Evolutionary conservation across 2,329 filamentous ascomycete species (phyloP), one percentile per base, ranked within the genome.

Genomic region (Clonostachys rosea): DNA sequence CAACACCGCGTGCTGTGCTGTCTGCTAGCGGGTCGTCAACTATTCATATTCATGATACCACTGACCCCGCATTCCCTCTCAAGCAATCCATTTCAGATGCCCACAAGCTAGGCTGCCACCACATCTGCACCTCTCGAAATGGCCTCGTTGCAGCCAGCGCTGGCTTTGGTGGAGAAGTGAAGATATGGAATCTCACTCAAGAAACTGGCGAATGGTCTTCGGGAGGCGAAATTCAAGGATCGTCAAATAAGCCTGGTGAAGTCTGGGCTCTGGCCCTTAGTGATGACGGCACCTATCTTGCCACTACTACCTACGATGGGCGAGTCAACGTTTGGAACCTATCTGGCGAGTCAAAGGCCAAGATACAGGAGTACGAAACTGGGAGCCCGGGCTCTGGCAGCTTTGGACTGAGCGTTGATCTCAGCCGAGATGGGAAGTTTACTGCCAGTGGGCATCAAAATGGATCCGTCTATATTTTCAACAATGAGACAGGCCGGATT

Each of bases 401-500:
- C 65, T 97, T 96, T 69, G 92, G 91, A 36, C 82, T 94, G 70
- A 87, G 87, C 59, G 84, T 99, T 51, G 91, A 94, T 63, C 68
- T 97, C 63, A 84, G 81, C 56, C 67, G 72, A 17, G 87, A 99
- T 64, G 92, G 91, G 46, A 84, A 81, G 52, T 87, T 90, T 65
- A 95, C 91, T 33, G 92, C 91, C 5, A 95, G 87, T 45, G 94
- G 94, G 0, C 92, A 99, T 67, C 88, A 96, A 64, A 96, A 88
- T 59, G 94, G 94, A 14, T 85, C 84, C 12, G 81, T 97, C 52
- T 96, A 96, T 69, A 83, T 99, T 51, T 99, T 97, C 76, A 91
- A 91, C 72, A 97, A 96, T 59, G 86, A 91, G 56, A 90, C 87
- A 1, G 89, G 89, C 5, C 82, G 89, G 46, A 81, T 99, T 56